Evolutionary conservation across 305 asterid genomes (phyloP).

Genomic region (Solanum chacoense): DNA sequence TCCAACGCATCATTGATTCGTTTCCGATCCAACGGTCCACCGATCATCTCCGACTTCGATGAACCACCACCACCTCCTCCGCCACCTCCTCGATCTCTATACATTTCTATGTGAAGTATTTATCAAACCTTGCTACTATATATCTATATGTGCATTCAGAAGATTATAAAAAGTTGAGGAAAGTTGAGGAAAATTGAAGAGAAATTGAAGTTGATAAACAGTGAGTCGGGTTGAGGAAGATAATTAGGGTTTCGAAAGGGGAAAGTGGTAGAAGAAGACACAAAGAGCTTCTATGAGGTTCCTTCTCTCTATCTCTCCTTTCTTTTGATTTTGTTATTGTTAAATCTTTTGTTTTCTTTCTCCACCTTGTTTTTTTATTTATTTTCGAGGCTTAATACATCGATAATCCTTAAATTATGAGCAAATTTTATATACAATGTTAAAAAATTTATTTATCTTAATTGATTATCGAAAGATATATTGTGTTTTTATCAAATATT

Average conservation of each 20-base stretch:
- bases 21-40: conserved; percentile 78
- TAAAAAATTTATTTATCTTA: too few species aligned
- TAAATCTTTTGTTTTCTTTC: neutral
- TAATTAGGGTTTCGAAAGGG: conserved; percentile 20
- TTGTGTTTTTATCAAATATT: too few species aligned
- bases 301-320: neutral
- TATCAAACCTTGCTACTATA: neutral
- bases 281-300: neutral
- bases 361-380: neutral
- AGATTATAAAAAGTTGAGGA: neutral
- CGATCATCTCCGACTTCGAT: conserved; percentile 44
- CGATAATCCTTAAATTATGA: too few species aligned
- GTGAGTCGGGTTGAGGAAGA: conserved; percentile 3
- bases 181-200: neutral
- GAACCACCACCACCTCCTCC: conserved; percentile 25
- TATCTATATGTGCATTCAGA: neutral
- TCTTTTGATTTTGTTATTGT: neutral
- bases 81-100: conserved; percentile 46
- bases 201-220: neutral
- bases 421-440: too few species aligned
- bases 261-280: neutral
- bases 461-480: too few species aligned
- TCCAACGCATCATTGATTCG: conserved; percentile 81
- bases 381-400: neutral
- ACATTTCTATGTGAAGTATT: conserved; percentile 22